Evolutionary conservation across 192 early-diverging fungal species (phyloP), one percentile per base, ranked within the genome.

Genomic region (Podila horticola): DNA sequence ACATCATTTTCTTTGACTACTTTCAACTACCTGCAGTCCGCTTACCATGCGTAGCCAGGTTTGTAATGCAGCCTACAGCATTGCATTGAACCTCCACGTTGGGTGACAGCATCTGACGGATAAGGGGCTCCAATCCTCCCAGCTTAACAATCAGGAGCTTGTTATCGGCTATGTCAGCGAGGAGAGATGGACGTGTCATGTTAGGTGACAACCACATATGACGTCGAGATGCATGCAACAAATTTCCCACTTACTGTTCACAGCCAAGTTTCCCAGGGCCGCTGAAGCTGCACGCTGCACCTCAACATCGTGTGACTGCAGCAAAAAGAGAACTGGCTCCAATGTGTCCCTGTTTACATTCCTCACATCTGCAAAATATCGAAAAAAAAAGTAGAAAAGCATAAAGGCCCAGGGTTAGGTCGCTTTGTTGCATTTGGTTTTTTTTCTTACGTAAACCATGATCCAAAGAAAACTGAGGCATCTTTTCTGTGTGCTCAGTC

Each of bases 51-150:
- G 96, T 96, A 7, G 95, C 94, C 66, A 97, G 88, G 62, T 97
- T 97, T 0, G 96, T 97, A 70, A 97, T 95, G 84, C 96, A 97
- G 17, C 96, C 96, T 20, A 96, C 96, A 15, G 95, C 94, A 83
- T 97, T 97, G 74, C 94, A 94, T 84, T 96, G 94, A n/a, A 96
- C 94, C 72, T 97, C 95, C 30, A 94, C 90, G 69, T 95, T 95
- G 15, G 90, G 89, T 30, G 92, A 92, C 61, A 92, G 86, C 94
- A 96, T 95, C 79, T 95, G 91, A 52, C 91, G 90, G 72, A 96
- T 93, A 29, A 97, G 90, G 63, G 93, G 93, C 64, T 94, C 94
- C 22, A 97, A 82, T 2, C 92, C 94, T 58, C 94, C 94, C 67
- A 93, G 88, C 69, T 93, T 90, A 36, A 97, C 94, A 67, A 97